These are phyloP conservation scores for Trypanosoma lewisi DNA, from an alignment of 208 protist species.

Conservation along the genomic window DNA sequence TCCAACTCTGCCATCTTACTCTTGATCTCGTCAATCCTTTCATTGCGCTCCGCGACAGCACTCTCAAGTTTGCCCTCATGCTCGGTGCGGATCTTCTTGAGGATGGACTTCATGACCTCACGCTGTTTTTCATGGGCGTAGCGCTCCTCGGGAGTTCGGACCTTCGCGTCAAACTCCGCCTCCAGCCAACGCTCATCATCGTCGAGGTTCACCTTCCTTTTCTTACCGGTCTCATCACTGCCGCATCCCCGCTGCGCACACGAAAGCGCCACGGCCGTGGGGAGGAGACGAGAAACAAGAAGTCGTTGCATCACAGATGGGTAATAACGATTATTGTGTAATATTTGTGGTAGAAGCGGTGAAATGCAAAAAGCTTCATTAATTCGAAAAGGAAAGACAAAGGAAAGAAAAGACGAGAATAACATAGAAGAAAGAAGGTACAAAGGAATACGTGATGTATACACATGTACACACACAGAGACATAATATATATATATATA, in stretches of 20 bases:
- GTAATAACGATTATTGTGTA: slow-evolving; percentile 1
- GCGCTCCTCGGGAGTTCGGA: slow-evolving; percentile 75
- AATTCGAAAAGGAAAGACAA: background rate
- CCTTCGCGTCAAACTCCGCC: slow-evolving; percentile 85
- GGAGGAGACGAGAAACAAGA: background rate
- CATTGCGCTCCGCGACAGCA: slow-evolving; percentile 33
- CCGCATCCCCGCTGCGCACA: background rate
- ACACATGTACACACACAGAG: too few relatives aligned
- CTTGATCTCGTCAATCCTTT: slow-evolving; percentile 52
- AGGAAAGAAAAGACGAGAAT: background rate
- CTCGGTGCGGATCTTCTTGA: slow-evolving; percentile 43
- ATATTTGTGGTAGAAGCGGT: slow-evolving; percentile 4
- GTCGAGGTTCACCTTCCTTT: slow-evolving; percentile 50
- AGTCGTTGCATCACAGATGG: slow-evolving; percentile 31
- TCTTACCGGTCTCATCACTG: slow-evolving; percentile 33
- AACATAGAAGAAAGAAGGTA: slow-evolving; percentile 10
- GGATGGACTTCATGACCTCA: slow-evolving; percentile 53
- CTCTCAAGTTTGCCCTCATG: slow-evolving; percentile 49
- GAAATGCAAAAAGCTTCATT: slow-evolving; percentile 18
- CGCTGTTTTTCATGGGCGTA: slow-evolving; percentile 69
- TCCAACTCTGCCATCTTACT: slow-evolving; percentile 43
- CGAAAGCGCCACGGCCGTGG: background rate
- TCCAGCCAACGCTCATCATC: slow-evolving; percentile 82
- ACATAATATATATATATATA: background rate
- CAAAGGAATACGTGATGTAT: background rate